Percentiles rank a stretch among this genome's conserved stretches.
These are phyloP conservation scores for Kwoniella sp. DNA, from an alignment of 768 basidiomycete species.

Conservation along the genomic window DNA sequence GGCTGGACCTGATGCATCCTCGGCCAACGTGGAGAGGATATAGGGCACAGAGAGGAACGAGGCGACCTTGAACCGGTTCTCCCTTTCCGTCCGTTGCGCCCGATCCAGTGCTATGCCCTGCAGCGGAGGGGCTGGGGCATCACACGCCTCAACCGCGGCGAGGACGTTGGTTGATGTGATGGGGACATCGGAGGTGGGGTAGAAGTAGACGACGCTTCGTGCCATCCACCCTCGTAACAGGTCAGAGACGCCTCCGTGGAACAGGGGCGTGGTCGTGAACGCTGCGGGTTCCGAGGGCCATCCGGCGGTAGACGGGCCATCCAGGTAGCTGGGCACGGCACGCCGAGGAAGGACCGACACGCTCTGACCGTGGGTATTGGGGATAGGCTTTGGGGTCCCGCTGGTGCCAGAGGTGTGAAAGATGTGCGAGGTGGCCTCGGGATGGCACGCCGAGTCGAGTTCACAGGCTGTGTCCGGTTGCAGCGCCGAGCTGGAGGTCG, in stretches of 20 bases:
- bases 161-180: slow-evolving; percentile 56
- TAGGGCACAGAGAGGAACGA: slow-evolving; percentile 49
- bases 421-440: slow-evolving; percentile 37
- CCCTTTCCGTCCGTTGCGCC: slow-evolving; percentile 9
- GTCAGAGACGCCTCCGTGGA: slow-evolving; percentile 53
- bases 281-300: slow-evolving; percentile 49
- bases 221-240: slow-evolving; percentile 55
- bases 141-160: slow-evolving; percentile 49
- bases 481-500: too few species aligned
- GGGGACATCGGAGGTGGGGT: slow-evolving; percentile 54
- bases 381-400: slow-evolving; percentile 54
- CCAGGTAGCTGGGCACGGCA: slow-evolving; percentile 22
- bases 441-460: too few species aligned
- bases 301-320: slow-evolving; percentile 46
- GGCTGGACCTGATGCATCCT: slow-evolving; percentile 52
- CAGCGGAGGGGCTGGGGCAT: not conserved
- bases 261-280: slow-evolving; percentile 56
- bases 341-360: slow-evolving; percentile 36
- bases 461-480: too few species aligned
- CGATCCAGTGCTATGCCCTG: not conserved
- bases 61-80: slow-evolving; percentile 17
- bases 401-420: slow-evolving; percentile 57
- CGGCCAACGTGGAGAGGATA: slow-evolving; percentile 54
- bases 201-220: slow-evolving; percentile 53
- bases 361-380: slow-evolving; percentile 51